Conservation (phyloP, 768 basidiomycete species). For the Lactarius tabidus region DNA sequence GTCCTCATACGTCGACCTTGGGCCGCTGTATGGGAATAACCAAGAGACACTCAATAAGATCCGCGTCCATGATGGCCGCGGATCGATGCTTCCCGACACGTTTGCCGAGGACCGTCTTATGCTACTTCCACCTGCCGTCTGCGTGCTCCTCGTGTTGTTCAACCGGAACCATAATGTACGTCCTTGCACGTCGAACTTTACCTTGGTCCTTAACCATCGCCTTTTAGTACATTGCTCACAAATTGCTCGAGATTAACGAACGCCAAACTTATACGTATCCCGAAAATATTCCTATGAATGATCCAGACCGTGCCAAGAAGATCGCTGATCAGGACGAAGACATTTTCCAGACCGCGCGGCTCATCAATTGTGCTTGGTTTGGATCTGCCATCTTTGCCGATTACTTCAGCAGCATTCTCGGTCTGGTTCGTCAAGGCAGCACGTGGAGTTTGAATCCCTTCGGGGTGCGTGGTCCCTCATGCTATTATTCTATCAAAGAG, state of each 20-base stretch:
- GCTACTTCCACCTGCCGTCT: slow-evolving; percentile 73
- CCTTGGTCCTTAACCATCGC: not conserved
- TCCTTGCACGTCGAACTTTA: slow-evolving; percentile 9
- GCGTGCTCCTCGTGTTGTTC: slow-evolving; percentile 78
- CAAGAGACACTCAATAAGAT: slow-evolving; percentile 56
- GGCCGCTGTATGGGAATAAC: slow-evolving; percentile 76
- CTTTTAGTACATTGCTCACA: slow-evolving; percentile 72
- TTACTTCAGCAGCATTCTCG: slow-evolving; percentile 77
- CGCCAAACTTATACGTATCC: slow-evolving; percentile 60
- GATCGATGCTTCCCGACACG: slow-evolving; percentile 60
- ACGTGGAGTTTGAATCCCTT: slow-evolving; percentile 78
- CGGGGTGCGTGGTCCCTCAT: slow-evolving; percentile 39
- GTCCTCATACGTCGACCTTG: slow-evolving; percentile 81
- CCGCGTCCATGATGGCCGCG: slow-evolving; percentile 56
- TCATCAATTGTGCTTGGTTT: slow-evolving; percentile 81
- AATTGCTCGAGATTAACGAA: slow-evolving; percentile 78
- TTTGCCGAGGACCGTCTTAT: slow-evolving; percentile 79
- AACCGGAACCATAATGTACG: slow-evolving; percentile 85
- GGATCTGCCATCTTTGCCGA: slow-evolving; percentile 75
- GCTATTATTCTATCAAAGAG: not conserved
- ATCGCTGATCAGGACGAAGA: slow-evolving; percentile 42
- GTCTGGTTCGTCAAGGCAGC: slow-evolving; percentile 70
- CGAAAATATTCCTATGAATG: slow-evolving; percentile 35
- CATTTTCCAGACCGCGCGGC: slow-evolving; percentile 77
- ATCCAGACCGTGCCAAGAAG: slow-evolving; percentile 31